These are phyloP conservation scores for Cubamyces lactineus DNA, from an alignment of 768 basidiomycete genomes.

Conservation along the genomic window DNA sequence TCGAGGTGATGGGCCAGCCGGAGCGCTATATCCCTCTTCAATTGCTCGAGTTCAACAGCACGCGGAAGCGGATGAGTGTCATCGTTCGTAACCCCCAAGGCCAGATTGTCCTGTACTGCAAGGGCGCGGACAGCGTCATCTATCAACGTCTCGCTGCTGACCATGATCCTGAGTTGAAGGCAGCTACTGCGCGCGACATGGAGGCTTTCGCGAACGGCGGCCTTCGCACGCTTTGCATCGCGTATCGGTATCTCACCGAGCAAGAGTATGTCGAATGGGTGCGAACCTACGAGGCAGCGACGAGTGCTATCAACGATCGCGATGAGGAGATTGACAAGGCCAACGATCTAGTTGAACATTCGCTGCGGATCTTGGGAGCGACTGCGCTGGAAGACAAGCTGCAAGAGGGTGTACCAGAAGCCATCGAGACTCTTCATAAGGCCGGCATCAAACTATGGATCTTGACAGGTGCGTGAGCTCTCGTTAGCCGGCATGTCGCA, in stretches of 20 bases:
- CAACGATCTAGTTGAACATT: constrained; percentile 81
- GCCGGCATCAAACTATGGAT: constrained; percentile 99
- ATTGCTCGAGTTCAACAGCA: constrained; percentile 91
- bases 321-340: constrained; percentile 94
- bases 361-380: constrained; percentile 84
- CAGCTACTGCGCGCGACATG: constrained; percentile 83
- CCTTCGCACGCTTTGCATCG: constrained; percentile 88
- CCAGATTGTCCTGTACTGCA: constrained; percentile 82
- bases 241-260: constrained; percentile 76
- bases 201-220: constrained; percentile 94
- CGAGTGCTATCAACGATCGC: constrained; percentile 71
- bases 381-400: constrained; percentile 97
- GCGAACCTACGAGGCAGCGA: constrained; percentile 80
- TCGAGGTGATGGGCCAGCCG: constrained; percentile 88
- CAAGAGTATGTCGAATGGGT: constrained; percentile 87
- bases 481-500: not conserved
- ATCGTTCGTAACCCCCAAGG: constrained; percentile 86
- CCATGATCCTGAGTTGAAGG: constrained; percentile 75
- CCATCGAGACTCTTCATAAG: constrained; percentile 87
- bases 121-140: constrained; percentile 97
- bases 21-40: constrained; percentile 83
- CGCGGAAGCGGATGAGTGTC: constrained; percentile 95
- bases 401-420: constrained; percentile 95
- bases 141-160: constrained; percentile 81
- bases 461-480: constrained; percentile 67